phyloP scores from a whole-genome alignment of 768 basidiomycete genomes.

The Suillus variegatus region DNA sequence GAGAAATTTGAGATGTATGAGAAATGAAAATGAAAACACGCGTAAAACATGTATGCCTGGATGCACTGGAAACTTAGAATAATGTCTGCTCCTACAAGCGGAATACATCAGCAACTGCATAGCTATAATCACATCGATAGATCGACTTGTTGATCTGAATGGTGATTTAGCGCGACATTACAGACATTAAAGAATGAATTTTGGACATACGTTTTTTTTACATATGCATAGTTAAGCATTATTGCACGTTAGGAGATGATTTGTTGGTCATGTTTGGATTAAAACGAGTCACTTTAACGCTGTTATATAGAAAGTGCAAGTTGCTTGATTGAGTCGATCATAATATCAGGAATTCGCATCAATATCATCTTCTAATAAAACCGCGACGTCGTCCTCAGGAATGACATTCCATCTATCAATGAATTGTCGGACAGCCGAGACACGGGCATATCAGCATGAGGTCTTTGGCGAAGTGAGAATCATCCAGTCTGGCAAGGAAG shows the following conservation, averaged over 20 bases:
- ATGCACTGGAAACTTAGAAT: no score
- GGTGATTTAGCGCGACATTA: neutral
- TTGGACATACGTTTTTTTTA: neutral
- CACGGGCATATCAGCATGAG: conserved; percentile 74
- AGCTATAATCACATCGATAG: conserved; percentile 20
- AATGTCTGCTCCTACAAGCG: no score
- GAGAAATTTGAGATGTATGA: neutral
- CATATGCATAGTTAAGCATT: neutral
- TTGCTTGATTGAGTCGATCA: neutral
- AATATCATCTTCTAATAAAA: no score
- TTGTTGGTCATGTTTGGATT: neutral
- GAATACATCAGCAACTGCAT: conserved; percentile 20
- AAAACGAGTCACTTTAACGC: neutral
- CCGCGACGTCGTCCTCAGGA: conserved; percentile 31
- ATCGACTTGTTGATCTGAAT: neutral
- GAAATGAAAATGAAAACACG: no score
- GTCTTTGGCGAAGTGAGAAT: conserved; percentile 58
- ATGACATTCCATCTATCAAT: conserved; percentile 29
- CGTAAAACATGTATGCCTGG: no score
- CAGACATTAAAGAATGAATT: neutral
- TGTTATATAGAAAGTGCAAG: neutral
- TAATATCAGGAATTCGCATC: neutral
- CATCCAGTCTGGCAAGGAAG: conserved; percentile 44
- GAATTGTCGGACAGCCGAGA: conserved; percentile 49
- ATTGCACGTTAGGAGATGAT: neutral